These are phyloP conservation scores for Gyrodon lividus DNA, from an alignment of 768 basidiomycete species.

Conservation along the genomic window DNA sequence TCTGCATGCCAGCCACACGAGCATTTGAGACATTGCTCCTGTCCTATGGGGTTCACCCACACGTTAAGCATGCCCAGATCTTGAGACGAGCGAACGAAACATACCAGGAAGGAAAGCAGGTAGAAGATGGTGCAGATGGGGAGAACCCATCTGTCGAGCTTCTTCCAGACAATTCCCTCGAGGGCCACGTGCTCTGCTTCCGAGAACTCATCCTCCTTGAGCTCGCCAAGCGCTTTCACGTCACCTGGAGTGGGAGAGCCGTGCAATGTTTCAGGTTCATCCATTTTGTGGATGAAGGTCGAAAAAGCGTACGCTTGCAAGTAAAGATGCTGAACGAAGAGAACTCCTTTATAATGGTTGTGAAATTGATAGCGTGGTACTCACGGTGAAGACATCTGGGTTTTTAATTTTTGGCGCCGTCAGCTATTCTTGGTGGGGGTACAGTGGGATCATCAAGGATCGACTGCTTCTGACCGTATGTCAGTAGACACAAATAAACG, in stretches of 20 bases:
- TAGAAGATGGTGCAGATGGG: conserved; percentile 51
- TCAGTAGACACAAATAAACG: too few relatives aligned
- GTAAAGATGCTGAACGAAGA: neutral
- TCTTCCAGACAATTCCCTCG: conserved; percentile 46
- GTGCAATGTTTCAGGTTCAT: neutral
- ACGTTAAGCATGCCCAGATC: neutral
- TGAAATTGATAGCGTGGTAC: neutral
- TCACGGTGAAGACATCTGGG: neutral
- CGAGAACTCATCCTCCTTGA: conserved; percentile 12
- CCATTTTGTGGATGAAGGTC: conserved; percentile 3
- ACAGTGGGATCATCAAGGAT: neutral
- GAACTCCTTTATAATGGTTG: neutral
- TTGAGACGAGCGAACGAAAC: conserved; percentile 12
- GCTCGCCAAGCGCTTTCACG: conserved; percentile 8
- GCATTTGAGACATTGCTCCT: conserved; percentile 55
- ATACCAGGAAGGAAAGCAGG: conserved; percentile 52
- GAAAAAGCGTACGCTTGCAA: neutral
- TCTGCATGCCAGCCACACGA: conserved; percentile 59
- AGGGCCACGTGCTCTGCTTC: conserved; percentile 21
- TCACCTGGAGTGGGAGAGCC: neutral
- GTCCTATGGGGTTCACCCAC: conserved; percentile 24
- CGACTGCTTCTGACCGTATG: too few relatives aligned
- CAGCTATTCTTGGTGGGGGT: neutral
- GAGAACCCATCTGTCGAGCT: conserved; percentile 47
- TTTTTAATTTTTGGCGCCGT: neutral